Percentiles rank a stretch among this genome's conserved stretches.
These are phyloP conservation scores for Cladophialophora immunda DNA, from an alignment of 2,329 filamentous ascomycete species.

Conservation along the genomic window DNA sequence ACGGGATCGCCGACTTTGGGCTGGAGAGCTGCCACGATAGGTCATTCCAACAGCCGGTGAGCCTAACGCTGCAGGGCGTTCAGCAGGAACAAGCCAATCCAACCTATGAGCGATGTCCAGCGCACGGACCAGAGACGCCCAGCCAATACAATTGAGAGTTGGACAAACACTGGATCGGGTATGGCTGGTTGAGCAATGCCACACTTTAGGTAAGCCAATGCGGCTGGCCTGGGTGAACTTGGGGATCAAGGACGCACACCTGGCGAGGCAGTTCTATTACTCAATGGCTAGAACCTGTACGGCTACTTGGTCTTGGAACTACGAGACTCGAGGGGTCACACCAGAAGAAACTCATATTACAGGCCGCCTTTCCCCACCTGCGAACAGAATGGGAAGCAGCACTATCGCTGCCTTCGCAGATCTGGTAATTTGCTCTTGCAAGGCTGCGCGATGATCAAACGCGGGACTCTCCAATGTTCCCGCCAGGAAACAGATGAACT, in stretches of 20 bases:
- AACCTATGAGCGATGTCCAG: not conserved
- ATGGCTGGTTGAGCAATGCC: not conserved
- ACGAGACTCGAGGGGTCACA: not conserved
- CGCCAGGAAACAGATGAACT: not conserved
- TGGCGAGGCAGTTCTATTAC: not conserved
- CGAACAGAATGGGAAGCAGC: slow-evolving; percentile 7
- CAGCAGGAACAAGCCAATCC: slow-evolving; percentile 2
- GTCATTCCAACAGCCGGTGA: not conserved
- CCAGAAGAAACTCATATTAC: slow-evolving; percentile 8
- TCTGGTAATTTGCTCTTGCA: slow-evolving; percentile 2
- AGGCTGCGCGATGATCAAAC: slow-evolving; percentile 9
- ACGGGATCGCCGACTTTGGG: slow-evolving; percentile 14
- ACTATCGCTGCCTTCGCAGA: not conserved
- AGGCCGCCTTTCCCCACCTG: slow-evolving; percentile 1
- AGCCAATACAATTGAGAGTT: not conserved
- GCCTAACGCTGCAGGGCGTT: not conserved
- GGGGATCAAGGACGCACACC: not conserved
- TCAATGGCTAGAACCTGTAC: not conserved
- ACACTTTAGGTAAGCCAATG: slow-evolving; percentile 12
- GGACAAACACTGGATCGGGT: slow-evolving; percentile 20
- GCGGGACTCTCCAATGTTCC: not conserved
- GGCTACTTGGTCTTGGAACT: not conserved
- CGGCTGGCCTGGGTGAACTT: not conserved
- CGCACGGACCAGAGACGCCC: not conserved
- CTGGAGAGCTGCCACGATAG: not conserved